Conservation (phyloP, 2,329 filamentous ascomycete species). For the Tolypocladium endophyticum region DNA sequence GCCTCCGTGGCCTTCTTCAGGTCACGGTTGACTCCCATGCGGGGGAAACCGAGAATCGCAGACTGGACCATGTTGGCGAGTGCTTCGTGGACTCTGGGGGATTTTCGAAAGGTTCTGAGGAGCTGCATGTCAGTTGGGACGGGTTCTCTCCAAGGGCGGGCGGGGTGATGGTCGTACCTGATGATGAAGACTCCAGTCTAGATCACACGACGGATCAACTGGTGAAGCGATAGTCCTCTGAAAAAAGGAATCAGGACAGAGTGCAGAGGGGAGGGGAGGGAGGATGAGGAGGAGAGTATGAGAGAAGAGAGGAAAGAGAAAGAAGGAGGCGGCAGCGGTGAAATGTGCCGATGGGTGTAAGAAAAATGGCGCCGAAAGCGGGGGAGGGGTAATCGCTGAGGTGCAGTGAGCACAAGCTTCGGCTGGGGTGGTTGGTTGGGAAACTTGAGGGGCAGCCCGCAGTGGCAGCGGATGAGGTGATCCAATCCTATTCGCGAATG, state of each 20-base stretch:
- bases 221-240: neutral
- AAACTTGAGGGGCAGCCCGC: neutral
- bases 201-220: neutral
- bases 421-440: neutral
- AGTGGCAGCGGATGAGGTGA: neutral
- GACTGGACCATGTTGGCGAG: constrained; percentile 51
- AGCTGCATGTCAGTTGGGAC: neutral
- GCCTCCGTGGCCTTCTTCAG: constrained; percentile 99
- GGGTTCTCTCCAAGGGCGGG: neutral
- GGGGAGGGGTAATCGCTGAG: constrained; percentile 19
- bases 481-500: neutral
- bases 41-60: constrained; percentile 93
- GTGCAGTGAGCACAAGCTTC: neutral
- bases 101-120: neutral
- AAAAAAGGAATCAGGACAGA: constrained; percentile 6
- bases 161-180: neutral
- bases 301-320: constrained; percentile 9
- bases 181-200: neutral
- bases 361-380: constrained; percentile 22
- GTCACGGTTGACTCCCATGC: constrained; percentile 97
- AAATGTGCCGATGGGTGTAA: constrained; percentile 6
- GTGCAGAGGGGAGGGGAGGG: constrained; percentile 7
- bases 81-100: constrained; percentile 8
- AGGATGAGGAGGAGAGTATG: constrained; percentile 10
- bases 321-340: constrained; percentile 7